Base-by-base conservation (phyloP, 306 rosid genomes). In the Ochetophila trinervis region DNA sequence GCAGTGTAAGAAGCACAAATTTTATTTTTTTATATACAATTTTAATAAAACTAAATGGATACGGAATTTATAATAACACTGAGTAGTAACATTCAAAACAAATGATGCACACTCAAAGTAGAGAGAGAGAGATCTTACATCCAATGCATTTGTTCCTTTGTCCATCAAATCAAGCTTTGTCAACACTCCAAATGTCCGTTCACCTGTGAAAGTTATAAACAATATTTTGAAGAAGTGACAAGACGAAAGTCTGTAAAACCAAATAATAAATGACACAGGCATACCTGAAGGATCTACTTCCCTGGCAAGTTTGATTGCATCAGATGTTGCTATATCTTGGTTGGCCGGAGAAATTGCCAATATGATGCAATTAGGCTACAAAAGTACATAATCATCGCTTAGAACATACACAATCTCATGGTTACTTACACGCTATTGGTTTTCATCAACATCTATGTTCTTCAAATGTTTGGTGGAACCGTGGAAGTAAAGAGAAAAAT, bases 81-180 rank as follows among this genome's bases (percentile, higher is more conserved):
- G 20, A 59, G 35, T 22, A 40, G 19, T 21, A 2, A 62, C 7
- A 62, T 5, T 18, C 50, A 8, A n/a, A n/a, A n/a, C 8, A 16
- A 6, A 23, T 13, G 16, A n/a, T 61, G 55, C 24, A 48, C 16
- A 10, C 44, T 14, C 47, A 30, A 35, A 27, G 10, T 37, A 73
- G 70, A 42, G 15, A 34, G 48, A 63, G 64, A 64, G 47, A 61
- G 19, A 62, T 62, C 77, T 73, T 84, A 91, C 97, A 66, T 91
- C 97, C 72, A 86, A 70, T 2, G 97, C 96, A 69, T 88, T 88
- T 53, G 97, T 91, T 83, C 97, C 97, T 77, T 91, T 91, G 83
- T 91, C 97, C 97, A 91, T 91, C 85, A 91, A 84, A 82, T 91
- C 97, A 63, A 91, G 84, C 81, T 91, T 91, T 50, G 97, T 91